Conservation (phyloP, 2,329 filamentous ascomycete species). For the Biscogniauxia mediterranea region DNA sequence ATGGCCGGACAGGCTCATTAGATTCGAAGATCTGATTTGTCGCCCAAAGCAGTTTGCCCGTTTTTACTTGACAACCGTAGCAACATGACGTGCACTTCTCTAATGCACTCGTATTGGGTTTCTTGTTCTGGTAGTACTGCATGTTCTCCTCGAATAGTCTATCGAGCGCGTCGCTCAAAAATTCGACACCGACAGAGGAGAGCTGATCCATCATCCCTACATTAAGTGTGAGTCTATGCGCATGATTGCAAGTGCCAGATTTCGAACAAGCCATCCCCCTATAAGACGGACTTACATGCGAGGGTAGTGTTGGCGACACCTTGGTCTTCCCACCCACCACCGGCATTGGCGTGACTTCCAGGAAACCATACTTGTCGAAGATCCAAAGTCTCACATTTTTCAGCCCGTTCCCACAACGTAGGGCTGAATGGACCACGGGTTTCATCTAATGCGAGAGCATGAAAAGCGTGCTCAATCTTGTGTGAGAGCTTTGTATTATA, state of each 20-base stretch:
- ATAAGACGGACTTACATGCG: slow-evolving; percentile 32
- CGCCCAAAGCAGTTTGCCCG: slow-evolving; percentile 39
- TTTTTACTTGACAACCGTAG: not conserved
- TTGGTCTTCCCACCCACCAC: slow-evolving; percentile 62
- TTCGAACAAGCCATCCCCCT: not conserved
- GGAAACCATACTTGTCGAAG: slow-evolving; percentile 64
- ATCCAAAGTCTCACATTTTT: slow-evolving; percentile 40
- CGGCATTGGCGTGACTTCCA: slow-evolving; percentile 68
- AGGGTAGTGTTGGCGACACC: slow-evolving; percentile 38
- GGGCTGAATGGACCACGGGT: slow-evolving; percentile 53
- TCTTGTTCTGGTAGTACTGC: slow-evolving; percentile 39
- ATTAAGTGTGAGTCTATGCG: not conserved
- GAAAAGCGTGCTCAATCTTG: slow-evolving; percentile 56
- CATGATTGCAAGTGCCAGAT: not conserved
- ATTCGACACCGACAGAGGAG: slow-evolving; percentile 50
- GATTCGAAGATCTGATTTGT: slow-evolving; percentile 45
- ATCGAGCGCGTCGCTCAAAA: slow-evolving; percentile 31
- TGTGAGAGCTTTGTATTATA: slow-evolving; percentile 53
- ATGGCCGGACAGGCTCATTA: slow-evolving; percentile 48
- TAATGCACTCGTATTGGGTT: slow-evolving; percentile 14
- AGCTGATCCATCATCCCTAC: slow-evolving; percentile 58
- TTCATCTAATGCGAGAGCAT: slow-evolving; percentile 59
- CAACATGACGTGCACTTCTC: slow-evolving; percentile 6
- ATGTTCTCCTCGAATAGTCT: slow-evolving; percentile 36
- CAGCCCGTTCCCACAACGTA: slow-evolving; percentile 51